phyloP scores from a whole-genome alignment of 768 basidiomycete genomes.

The Collybia nuda region DNA sequence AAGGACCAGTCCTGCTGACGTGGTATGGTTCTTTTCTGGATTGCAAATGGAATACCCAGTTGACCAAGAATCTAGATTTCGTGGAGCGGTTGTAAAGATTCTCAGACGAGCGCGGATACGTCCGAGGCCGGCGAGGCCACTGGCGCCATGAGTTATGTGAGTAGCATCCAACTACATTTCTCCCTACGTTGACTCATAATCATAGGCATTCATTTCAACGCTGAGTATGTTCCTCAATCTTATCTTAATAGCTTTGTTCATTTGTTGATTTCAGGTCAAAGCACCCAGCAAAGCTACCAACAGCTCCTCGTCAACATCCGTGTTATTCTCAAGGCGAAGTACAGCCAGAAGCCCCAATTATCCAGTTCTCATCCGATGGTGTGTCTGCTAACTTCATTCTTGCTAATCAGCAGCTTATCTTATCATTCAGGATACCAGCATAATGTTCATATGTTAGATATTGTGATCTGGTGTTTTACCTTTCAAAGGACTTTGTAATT shows the following conservation, averaged over 20 bases:
- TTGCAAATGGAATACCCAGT: background rate
- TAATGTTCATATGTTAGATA: conserved; percentile 36
- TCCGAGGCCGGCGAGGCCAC: conserved; percentile 63
- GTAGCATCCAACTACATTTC: conserved; percentile 19
- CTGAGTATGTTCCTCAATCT: conserved; percentile 38
- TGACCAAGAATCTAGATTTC: conserved; percentile 52
- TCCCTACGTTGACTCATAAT: background rate
- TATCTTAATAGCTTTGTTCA: background rate
- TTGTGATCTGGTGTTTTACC: background rate
- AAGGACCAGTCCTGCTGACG: conserved; percentile 82
- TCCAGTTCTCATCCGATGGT: conserved; percentile 44
- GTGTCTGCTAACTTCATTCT: conserved; percentile 12
- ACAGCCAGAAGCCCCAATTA: conserved; percentile 43
- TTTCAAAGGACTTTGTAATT: background rate
- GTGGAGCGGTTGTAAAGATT: conserved; percentile 82
- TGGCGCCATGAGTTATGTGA: conserved; percentile 79
- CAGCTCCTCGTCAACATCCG: conserved; percentile 39
- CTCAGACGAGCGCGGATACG: conserved; percentile 81
- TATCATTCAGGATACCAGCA: conserved; percentile 30
- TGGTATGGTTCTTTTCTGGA: conserved; percentile 45
- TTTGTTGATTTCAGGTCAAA: conserved; percentile 34
- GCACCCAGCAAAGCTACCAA: conserved; percentile 42
- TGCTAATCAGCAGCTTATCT: background rate
- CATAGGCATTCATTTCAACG: conserved; percentile 56
- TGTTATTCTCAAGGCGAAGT: conserved; percentile 36